Percentiles rank a stretch among this genome's conserved stretches.
These are phyloP conservation scores for Aeschynomene evenia DNA, from an alignment of 306 rosid species.

Conservation along the genomic window DNA sequence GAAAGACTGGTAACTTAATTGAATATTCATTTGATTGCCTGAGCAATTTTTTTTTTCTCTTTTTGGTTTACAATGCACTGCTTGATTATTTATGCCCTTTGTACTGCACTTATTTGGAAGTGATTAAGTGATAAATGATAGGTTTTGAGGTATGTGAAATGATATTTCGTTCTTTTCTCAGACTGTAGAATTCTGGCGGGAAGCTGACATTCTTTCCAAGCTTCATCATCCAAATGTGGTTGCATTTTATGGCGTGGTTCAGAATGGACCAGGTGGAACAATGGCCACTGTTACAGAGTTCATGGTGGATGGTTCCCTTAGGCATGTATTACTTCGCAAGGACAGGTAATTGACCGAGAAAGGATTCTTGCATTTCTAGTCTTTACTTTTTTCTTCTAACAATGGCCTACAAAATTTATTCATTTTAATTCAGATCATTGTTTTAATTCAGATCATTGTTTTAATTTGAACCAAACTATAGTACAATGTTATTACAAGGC, in stretches of 20 bases:
- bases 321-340: conserved; percentile 71
- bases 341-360: conserved; percentile 56
- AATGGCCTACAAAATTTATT: background rate
- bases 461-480: conserved; percentile 7
- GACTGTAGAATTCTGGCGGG: conserved; percentile 86
- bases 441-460: background rate
- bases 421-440: no score
- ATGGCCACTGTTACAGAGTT: conserved; percentile 82
- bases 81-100: background rate
- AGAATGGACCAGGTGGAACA: conserved; percentile 83
- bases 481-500: background rate
- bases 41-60: background rate
- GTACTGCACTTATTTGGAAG: background rate
- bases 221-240: conserved; percentile 96
- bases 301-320: conserved; percentile 91
- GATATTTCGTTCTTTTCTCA: conserved; percentile 37
- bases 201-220: conserved; percentile 77
- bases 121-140: background rate
- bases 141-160: conserved; percentile 13
- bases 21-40: background rate
- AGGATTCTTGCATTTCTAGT: conserved; percentile 18
- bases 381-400: background rate
- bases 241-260: conserved; percentile 60
- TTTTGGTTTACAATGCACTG: background rate
- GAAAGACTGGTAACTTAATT: conserved; percentile 62